Evolutionary conservation across 2,329 filamentous ascomycete species (phyloP), one percentile per base, ranked within the genome.

Genomic region (Diplocarpon mali): DNA sequence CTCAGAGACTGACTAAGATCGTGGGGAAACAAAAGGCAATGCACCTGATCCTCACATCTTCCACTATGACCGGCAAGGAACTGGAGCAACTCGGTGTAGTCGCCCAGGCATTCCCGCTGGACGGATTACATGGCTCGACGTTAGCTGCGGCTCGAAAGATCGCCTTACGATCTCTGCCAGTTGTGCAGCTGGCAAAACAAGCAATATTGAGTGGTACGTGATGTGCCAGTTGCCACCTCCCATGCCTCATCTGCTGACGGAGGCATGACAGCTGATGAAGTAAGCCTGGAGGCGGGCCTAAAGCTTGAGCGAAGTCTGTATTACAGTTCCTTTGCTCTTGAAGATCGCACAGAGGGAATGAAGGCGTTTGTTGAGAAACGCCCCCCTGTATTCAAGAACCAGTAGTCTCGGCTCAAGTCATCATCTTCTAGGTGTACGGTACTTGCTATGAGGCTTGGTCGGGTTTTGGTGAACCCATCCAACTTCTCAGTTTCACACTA

Each of bases 341-440:
- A 53, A 20, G 77, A 81, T 55, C 76, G 78, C 48, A 70, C 69
- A 27, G 77, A 80, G 54, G 76, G 76, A 2, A 73, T 80, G 5
- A 56, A 67, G 48, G 70, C 72, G 0, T 80, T 81, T 57, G 62
- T 80, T 54, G 66, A 79, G 62, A 80, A 80, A 62, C 64, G 76
- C 38, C 68, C 67, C 36, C 70, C 73, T 1, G 67, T 70, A 11
- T 80, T 80, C 55, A 66, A 61, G 20, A 74, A 55, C 34, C 41
- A 41, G 36, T 52, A 43, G 27, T 29, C 17, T n/a, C n/a, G n/a
- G n/a, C 15, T 13, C 7, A 15, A 35, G 14, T 12, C 29, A 30
- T 8, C 13, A 8, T 8, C 29, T 8, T 13, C 13, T 30, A 30
- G 29, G 29, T 8, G 29, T 30, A 30, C 13, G n/a, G n/a, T n/a